Base-by-base conservation (phyloP, 768 basidiomycete genomes). In the Jaapia argillacea region DNA sequence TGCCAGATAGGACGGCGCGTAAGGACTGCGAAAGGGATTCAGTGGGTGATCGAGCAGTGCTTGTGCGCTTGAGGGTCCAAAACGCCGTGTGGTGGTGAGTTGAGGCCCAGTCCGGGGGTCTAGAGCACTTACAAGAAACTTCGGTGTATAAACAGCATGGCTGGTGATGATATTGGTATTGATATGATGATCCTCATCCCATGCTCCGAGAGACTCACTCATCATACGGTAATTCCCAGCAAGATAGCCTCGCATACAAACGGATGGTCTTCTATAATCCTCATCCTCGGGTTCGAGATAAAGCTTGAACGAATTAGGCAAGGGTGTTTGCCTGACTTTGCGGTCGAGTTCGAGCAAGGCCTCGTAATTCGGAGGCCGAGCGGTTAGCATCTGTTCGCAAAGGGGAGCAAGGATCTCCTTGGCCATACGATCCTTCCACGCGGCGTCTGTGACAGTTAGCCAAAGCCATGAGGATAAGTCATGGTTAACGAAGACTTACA, bases 1-100 rank as follows among this genome's bases (percentile, higher is more conserved):
- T 7, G 75, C 72, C 45, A 78, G 53, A 54, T 77, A 74, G 5
- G 74, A 76, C 4, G 72, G 71, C 0, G 74, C 72, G 46, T 72
- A 78, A 1, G 72, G 70, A 45, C 73, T 74, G 6, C 72, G 58
- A 22, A 77, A 60, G 2, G 76, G 76, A 50, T 76, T 75, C 10
- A 62, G 54, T 1, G 75, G 74, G 48, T 69, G 61, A 49, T 75
- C 73, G 6, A 75, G 61, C 63, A 77, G 67, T 4, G 74, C 72
- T 50, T 77, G 72, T 3, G 74, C 74, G 42, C 28, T 33, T 10
- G 28, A 33, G 28, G 16, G 28, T 33, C 28, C 10, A 16, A 33
- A 10, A 33, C 16, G 28, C 10, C 16, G 10, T 16, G 28, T 10
- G 16, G 10, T 33, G 10, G 10, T 16, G 28, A 10, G 10, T 10